Percentiles rank a stretch among this genome's conserved stretches.
Conservation (phyloP, 495 filamentous ascomycete species). For the Chaetomium cochliodes region DNA sequence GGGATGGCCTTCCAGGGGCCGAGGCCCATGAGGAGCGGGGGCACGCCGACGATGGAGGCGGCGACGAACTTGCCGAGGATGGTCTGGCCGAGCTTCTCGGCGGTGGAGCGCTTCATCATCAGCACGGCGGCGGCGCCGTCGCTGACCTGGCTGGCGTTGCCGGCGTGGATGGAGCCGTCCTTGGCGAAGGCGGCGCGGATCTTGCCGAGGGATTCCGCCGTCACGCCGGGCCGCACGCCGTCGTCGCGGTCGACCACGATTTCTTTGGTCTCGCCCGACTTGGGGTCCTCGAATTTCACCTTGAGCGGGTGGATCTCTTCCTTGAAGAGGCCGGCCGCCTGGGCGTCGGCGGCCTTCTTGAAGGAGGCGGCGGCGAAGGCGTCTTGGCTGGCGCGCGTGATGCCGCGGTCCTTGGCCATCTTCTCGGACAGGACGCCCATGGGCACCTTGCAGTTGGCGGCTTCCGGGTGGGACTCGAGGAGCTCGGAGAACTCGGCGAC, state of each 20-base stretch:
- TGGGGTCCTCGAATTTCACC: slow-evolving; percentile 83
- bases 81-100: slow-evolving; percentile 79
- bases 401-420: slow-evolving; percentile 82
- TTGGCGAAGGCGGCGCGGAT: slow-evolving; percentile 90
- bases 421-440: slow-evolving; percentile 94
- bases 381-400: slow-evolving; percentile 75
- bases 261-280: slow-evolving; percentile 80
- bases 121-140: slow-evolving; percentile 95
- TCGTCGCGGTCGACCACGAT: slow-evolving; percentile 86
- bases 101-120: slow-evolving; percentile 92
- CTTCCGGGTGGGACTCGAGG: slow-evolving; percentile 76
- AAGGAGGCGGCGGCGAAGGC: slow-evolving; percentile 85
- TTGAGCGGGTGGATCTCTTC: slow-evolving; percentile 86
- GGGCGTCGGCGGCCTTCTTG: slow-evolving; percentile 83
- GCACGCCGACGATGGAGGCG: slow-evolving; percentile 81
- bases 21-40: slow-evolving; percentile 91
- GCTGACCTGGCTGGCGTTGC: slow-evolving; percentile 91
- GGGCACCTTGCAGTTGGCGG: slow-evolving; percentile 94
- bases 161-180: slow-evolving; percentile 88
- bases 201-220: slow-evolving; percentile 80
- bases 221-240: slow-evolving; percentile 82
- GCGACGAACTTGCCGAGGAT: slow-evolving; percentile 87
- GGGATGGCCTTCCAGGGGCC: slow-evolving; percentile 97
- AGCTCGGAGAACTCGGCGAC: slow-evolving; percentile 94
- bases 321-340: slow-evolving; percentile 85